phyloP scores from a whole-genome alignment of 2,329 filamentous ascomycete species.

The Biscogniauxia marginata region DNA sequence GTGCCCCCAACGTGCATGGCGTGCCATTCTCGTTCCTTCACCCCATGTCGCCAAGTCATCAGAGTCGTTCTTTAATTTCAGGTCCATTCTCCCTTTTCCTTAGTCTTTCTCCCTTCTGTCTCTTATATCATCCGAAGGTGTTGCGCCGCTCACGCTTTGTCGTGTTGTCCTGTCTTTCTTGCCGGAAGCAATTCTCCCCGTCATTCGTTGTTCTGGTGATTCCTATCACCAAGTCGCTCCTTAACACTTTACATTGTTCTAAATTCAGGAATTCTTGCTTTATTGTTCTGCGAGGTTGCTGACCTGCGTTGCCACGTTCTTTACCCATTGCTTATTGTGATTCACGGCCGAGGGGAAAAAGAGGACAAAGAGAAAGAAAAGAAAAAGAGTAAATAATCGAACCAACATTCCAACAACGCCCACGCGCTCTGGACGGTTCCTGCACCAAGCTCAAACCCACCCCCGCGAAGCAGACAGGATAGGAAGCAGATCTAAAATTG shows the following conservation, averaged over 20 bases:
- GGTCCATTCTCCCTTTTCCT: conserved; percentile 19
- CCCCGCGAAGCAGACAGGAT: conserved; percentile 5
- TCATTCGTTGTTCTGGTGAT: conserved; percentile 34
- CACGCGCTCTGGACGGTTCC: conserved; percentile 5
- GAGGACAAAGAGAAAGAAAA: background rate
- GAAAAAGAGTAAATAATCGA: background rate
- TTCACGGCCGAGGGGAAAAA: conserved; percentile 8
- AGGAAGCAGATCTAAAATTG: conserved; percentile 4
- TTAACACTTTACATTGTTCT: conserved; percentile 22
- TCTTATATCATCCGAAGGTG: conserved; percentile 2
- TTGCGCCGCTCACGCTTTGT: conserved; percentile 17
- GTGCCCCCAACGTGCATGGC: conserved; percentile 2
- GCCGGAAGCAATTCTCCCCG: conserved; percentile 27
- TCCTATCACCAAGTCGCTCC: conserved; percentile 31
- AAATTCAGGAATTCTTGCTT: conserved; percentile 11
- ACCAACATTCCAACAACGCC: conserved; percentile 4
- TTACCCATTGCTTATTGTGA: conserved; percentile 12
- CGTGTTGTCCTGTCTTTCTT: conserved; percentile 21
- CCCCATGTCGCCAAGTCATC: conserved; percentile 17
- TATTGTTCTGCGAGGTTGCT: conserved; percentile 14
- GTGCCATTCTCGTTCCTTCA: conserved; percentile 16
- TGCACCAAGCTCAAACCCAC: conserved; percentile 1
- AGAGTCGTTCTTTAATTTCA: conserved; percentile 24
- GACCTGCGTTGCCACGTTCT: conserved; percentile 24
- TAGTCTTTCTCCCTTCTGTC: conserved; percentile 12